phyloP scores from a whole-genome alignment of 1,284 basidiomycete genomes.

The Tremellales sp. region DNA sequence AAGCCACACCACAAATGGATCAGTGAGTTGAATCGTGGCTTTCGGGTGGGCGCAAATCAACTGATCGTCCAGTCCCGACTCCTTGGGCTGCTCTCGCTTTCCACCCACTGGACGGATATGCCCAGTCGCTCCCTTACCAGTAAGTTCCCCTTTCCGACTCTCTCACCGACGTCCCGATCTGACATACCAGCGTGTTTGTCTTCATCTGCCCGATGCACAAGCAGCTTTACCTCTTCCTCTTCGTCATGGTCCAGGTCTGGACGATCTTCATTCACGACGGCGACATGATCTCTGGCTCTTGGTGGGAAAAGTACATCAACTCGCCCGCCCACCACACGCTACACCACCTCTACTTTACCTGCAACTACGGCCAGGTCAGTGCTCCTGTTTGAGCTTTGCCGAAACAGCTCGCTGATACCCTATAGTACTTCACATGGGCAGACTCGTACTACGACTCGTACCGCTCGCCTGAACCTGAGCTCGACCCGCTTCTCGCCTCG shows the following conservation, averaged over 20 bases:
- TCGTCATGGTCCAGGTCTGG: conserved; percentile 88
- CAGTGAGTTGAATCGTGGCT: conserved; percentile 55
- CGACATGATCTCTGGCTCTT: conserved; percentile 97
- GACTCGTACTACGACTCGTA: conserved; percentile 82
- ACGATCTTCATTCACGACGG: conserved; percentile 95
- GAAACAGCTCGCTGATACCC: neutral
- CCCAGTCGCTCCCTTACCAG: conserved; percentile 93
- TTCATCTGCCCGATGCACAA: conserved; percentile 90
- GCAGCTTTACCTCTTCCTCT: conserved; percentile 71
- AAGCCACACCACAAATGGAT: conserved; percentile 99
- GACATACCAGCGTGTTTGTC: conserved; percentile 61
- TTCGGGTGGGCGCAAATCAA: neutral
- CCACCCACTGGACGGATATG: conserved; percentile 91
- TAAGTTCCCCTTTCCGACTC: conserved; percentile 14
- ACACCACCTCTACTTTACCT: conserved; percentile 92
- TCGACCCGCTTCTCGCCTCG: conserved; percentile 78
- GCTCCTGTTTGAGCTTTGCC: neutral
- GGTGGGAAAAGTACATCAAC: conserved; percentile 84
- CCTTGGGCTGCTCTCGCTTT: conserved; percentile 97
- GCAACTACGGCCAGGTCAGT: conserved; percentile 80
- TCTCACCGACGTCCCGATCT: neutral
- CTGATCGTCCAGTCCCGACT: conserved; percentile 69
- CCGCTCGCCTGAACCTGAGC: conserved; percentile 72
- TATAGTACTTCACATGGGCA: conserved; percentile 89
- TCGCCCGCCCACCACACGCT: conserved; percentile 96